These are phyloP conservation scores for Pythium aphanidermatum DNA, from an alignment of 352 stramenopile genomes.

Conservation along the genomic window DNA sequence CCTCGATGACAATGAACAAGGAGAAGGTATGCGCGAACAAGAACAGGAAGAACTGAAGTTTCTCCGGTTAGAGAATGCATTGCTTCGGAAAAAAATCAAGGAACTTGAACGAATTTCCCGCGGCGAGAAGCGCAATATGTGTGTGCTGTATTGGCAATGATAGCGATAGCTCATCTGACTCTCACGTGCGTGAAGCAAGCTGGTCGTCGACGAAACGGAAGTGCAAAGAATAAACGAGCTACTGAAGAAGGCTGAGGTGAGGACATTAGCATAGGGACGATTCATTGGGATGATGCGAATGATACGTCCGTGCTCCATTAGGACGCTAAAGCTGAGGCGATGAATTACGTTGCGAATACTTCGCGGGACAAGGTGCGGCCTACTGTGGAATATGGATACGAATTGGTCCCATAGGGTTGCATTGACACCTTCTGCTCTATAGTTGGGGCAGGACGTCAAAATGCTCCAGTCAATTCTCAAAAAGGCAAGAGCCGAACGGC, in stretches of 20 bases:
- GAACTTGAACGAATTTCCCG: constrained; percentile 42
- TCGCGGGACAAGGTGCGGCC: constrained; percentile 60
- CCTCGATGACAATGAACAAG: constrained; percentile 3
- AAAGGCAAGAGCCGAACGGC: constrained; percentile 74
- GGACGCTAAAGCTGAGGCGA: constrained; percentile 68
- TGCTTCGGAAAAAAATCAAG: constrained; percentile 69
- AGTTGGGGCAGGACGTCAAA: constrained; percentile 72
- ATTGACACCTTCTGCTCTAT: background rate
- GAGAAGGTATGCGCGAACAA: constrained; percentile 10
- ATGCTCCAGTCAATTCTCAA: constrained; percentile 69
- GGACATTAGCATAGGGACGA: background rate
- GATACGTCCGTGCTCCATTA: no score
- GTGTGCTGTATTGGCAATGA: no score
- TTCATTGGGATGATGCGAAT: background rate
- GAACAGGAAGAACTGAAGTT: constrained; percentile 39
- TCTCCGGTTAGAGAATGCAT: constrained; percentile 54
- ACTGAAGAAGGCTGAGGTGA: constrained; percentile 57
- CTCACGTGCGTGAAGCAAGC: constrained; percentile 28
- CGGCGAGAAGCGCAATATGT: constrained; percentile 38
- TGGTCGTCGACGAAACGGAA: constrained; percentile 47
- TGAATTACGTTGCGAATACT: constrained; percentile 65
- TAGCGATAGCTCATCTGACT: no score
- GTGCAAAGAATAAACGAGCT: constrained; percentile 68
- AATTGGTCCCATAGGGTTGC: background rate
- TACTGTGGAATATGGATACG: background rate